Evolutionary conservation across 2,329 filamentous ascomycete genomes (phyloP).

Genomic region (Pyrenophora teres): DNA sequence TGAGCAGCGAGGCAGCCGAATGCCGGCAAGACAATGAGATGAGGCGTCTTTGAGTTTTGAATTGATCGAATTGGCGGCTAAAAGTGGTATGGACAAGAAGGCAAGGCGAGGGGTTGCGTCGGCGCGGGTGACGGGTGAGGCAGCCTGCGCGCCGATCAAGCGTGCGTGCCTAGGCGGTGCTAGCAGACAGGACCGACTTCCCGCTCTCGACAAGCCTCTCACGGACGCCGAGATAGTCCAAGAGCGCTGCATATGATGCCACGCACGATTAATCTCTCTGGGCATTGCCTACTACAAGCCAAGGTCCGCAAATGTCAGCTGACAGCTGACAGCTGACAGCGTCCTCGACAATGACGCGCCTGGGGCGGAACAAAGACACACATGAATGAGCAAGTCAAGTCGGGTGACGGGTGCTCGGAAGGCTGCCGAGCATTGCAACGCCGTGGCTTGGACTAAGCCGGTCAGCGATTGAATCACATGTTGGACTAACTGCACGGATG

Average conservation of each 20-base stretch:
- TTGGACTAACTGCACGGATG: not conserved
- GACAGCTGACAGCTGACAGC: too few relatives aligned
- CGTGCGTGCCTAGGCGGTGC: not conserved
- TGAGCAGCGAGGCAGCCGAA: not conserved
- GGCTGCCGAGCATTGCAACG: slow-evolving; percentile 8
- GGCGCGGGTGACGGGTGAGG: slow-evolving; percentile 8
- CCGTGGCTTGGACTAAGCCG: slow-evolving; percentile 8
- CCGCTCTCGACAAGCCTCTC: slow-evolving; percentile 4
- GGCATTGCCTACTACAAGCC: too few relatives aligned
- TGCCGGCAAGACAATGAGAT: not conserved
- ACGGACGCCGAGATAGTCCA: not conserved
- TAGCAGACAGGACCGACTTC: not conserved
- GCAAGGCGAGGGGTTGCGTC: not conserved
- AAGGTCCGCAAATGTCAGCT: too few relatives aligned
- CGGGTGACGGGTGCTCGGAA: not conserved
- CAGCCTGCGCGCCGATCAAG: slow-evolving; percentile 4
- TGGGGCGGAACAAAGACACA: not conserved
- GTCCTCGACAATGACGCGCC: too few relatives aligned
- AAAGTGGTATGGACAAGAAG: not conserved
- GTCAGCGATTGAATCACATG: not conserved
- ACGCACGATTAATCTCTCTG: too few relatives aligned
- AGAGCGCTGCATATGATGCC: not conserved
- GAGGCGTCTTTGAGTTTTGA: not conserved
- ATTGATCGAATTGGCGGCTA: not conserved
- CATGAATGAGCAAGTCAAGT: not conserved